phyloP scores from a whole-genome alignment of 2,329 filamentous ascomycete species.

The Fusarium sp. region DNA sequence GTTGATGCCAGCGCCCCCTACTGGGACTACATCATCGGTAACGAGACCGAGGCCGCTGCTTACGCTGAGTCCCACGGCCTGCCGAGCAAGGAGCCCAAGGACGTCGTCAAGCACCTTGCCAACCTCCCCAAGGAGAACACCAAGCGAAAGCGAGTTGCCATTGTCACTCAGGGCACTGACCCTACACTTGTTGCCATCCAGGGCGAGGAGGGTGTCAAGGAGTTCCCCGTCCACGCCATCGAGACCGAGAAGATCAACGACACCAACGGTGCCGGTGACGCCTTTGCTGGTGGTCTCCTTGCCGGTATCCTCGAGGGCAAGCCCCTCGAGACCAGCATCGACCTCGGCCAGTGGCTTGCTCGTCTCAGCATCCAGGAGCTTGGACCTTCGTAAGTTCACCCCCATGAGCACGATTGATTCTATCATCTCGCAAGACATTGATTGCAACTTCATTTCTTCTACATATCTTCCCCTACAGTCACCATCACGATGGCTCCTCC shows the following conservation, averaged over 20 bases:
- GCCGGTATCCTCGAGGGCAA: slow-evolving; percentile 91
- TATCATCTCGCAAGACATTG: slow-evolving; percentile 8
- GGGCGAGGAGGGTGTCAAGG: slow-evolving; percentile 76
- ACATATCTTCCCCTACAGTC: slow-evolving; percentile 30
- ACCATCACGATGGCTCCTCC: slow-evolving; percentile 11
- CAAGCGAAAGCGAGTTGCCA: slow-evolving; percentile 84
- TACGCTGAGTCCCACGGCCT: slow-evolving; percentile 87
- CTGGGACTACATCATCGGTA: slow-evolving; percentile 96
- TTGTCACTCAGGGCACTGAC: slow-evolving; percentile 94
- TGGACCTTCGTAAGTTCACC: slow-evolving; percentile 85
- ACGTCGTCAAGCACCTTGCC: slow-evolving; percentile 88
- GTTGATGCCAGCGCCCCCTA: slow-evolving; percentile 88
- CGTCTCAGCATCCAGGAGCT: slow-evolving; percentile 94
- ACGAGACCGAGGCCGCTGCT: slow-evolving; percentile 92
- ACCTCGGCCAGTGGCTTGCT: slow-evolving; percentile 97
- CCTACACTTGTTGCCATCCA: slow-evolving; percentile 88
- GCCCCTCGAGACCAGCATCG: slow-evolving; percentile 79
- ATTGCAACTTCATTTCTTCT: slow-evolving; percentile 30
- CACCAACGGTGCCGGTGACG: slow-evolving; percentile 96
- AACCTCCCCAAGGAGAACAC: slow-evolving; percentile 92
- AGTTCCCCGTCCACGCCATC: slow-evolving; percentile 86
- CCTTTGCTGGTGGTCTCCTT: slow-evolving; percentile 93
- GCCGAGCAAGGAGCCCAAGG: slow-evolving; percentile 79
- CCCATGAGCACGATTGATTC: slow-evolving; percentile 18
- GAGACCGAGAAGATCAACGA: slow-evolving; percentile 85